Evolutionary conservation across 2,329 filamentous ascomycete species (phyloP).

Genomic region (Calonectria montana): DNA sequence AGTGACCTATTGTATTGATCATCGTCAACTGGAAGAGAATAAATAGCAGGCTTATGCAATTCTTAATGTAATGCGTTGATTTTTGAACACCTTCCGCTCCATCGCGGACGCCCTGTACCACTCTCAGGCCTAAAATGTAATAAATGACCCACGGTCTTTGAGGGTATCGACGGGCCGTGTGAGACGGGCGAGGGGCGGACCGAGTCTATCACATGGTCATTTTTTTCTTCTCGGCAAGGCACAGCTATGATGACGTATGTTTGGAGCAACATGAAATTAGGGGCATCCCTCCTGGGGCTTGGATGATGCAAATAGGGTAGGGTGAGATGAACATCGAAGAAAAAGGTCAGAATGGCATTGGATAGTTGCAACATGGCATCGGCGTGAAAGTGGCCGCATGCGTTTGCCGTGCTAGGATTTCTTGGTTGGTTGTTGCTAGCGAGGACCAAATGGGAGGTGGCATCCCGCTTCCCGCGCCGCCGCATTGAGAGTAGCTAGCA

Average conservation of each 20-base stretch:
- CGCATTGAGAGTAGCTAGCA: not conserved
- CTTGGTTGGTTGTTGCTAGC: slow-evolving; percentile 11
- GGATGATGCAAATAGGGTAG: not conserved
- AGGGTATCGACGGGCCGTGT: not conserved
- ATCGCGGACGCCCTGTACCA: not conserved
- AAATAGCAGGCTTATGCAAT: not conserved
- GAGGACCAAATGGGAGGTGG: not conserved
- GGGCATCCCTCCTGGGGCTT: not conserved
- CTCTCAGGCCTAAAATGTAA: not conserved
- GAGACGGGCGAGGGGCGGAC: slow-evolving; percentile 6
- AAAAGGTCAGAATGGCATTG: not conserved
- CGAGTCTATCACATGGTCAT: slow-evolving; percentile 9
- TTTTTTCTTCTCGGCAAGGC: not conserved
- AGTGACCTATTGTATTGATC: not conserved
- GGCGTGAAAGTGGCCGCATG: not conserved
- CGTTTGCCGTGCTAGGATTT: not conserved
- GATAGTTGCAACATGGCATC: not conserved
- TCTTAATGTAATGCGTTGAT: not conserved
- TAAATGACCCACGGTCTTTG: not conserved
- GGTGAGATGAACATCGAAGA: not conserved
- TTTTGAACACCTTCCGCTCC: not conserved
- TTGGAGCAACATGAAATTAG: not conserved
- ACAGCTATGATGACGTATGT: not conserved
- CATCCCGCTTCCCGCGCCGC: slow-evolving; percentile 1
- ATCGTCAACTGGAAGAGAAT: not conserved